Percentiles rank a stretch among this genome's conserved stretches.
phyloP scores from a whole-genome alignment of 2,329 filamentous ascomycete species.

The Fusarium hostae region DNA sequence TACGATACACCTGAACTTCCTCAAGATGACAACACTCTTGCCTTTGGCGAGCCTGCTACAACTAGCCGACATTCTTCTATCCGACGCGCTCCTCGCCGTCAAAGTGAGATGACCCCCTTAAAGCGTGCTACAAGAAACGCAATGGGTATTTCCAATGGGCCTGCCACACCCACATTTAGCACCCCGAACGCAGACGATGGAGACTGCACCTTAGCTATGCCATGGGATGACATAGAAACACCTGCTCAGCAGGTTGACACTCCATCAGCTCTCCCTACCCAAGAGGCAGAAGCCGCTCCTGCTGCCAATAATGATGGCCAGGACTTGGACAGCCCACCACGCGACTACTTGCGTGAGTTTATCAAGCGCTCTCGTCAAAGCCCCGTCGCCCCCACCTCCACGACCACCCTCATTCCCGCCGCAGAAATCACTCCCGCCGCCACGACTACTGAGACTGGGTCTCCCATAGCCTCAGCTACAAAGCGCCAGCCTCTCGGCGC shows the following conservation, averaged over 20 bases:
- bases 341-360: slow-evolving; percentile 51
- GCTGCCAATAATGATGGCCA: slow-evolving; percentile 4
- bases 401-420: slow-evolving; percentile 35
- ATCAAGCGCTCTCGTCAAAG: too few species aligned
- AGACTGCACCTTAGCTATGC: too few species aligned
- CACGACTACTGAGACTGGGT: slow-evolving; percentile 46
- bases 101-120: slow-evolving; percentile 5
- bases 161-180: slow-evolving; percentile 1
- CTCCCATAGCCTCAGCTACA: slow-evolving; percentile 42
- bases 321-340: slow-evolving; percentile 49
- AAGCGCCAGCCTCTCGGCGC: slow-evolving; percentile 48
- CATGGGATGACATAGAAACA: not conserved
- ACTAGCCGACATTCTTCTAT: not conserved
- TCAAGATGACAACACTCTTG: slow-evolving; percentile 4
- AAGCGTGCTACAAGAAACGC: not conserved
- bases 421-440: slow-evolving; percentile 39
- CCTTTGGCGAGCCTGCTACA: not conserved
- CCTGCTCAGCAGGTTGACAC: not conserved
- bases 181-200: too few species aligned
- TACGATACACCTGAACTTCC: slow-evolving; percentile 25
- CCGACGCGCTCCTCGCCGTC: slow-evolving; percentile 1
- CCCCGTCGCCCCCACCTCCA: too few species aligned
- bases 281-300: slow-evolving; percentile 17
- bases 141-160: not conserved
- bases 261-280: not conserved